A percentile compares a stretch with the other conserved stretches of the same genome.
Conservation (phyloP, 139 green algal species). For the Edaphochlamys debaryana region DNA sequence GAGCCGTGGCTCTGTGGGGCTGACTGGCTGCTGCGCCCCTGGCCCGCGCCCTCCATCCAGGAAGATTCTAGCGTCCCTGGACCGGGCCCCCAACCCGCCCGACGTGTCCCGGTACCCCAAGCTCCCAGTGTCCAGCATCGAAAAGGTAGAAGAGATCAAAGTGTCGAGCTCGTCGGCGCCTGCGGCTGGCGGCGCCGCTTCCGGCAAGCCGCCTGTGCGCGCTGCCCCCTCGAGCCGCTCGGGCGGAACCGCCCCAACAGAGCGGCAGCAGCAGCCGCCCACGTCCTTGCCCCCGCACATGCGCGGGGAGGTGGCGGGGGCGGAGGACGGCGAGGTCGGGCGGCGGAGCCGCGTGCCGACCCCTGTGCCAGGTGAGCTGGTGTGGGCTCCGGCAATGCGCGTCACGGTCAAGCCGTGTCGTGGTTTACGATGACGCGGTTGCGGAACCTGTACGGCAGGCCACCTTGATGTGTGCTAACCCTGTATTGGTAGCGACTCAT, state of each 20-base stretch:
- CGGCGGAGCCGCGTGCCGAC: conserved; percentile 19
- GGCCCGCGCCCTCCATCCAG: conserved; percentile 5
- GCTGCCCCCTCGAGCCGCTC: too few relatives aligned
- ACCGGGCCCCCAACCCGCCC: conserved; percentile 29
- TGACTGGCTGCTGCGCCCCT: too few relatives aligned
- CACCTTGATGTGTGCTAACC: too few relatives aligned
- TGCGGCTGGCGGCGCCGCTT: neutral
- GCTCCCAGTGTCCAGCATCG: conserved; percentile 1
- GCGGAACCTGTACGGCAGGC: too few relatives aligned
- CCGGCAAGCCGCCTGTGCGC: too few relatives aligned
- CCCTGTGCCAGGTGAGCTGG: neutral
- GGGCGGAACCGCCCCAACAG: too few relatives aligned
- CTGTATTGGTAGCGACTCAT: too few relatives aligned
- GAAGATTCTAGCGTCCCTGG: conserved; percentile 17
- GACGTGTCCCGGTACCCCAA: conserved; percentile 38
- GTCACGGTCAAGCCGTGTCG: too few relatives aligned
- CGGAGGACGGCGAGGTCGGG: conserved; percentile 21
- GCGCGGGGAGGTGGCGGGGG: neutral
- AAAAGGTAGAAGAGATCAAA: conserved; percentile 31
- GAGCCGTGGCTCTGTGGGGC: too few relatives aligned
- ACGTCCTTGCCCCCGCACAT: conserved; percentile 10
- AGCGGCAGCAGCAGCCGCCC: neutral
- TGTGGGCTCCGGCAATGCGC: too few relatives aligned
- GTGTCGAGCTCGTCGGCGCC: neutral
- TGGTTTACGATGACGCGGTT: too few relatives aligned